Evolutionary conservation across 805 yeast species (phyloP), one percentile per base, ranked within the genome.

Genomic region (Yueomyces sinensis): DNA sequence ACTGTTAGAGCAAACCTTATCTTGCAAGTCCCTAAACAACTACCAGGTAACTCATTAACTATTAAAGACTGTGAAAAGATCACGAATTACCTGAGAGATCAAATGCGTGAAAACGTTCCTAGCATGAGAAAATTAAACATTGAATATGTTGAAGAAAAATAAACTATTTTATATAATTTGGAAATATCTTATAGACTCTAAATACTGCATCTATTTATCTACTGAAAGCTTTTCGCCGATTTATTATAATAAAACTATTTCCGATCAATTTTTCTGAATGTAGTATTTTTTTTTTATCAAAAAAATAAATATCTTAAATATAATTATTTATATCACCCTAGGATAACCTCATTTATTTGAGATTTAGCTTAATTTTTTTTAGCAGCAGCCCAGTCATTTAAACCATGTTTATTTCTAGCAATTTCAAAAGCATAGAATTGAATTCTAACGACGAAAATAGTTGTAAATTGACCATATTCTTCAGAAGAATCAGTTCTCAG

Each of bases 341-440:
- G n/a, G n/a, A n/a, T n/a, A n/a, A n/a, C n/a, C n/a, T n/a, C n/a
- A n/a, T n/a, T n/a, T n/a, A n/a, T n/a, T n/a, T n/a, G n/a, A n/a
- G n/a, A n/a, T n/a, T n/a, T n/a, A n/a, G n/a, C n/a, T n/a, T n/a
- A n/a, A n/a, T n/a, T 20, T 39, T 42, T 39, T 30, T 63, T 55
- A 41, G 62, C 61, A 37, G 56, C 59, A 36, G 75, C 68, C 98
- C 98, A 91, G 62, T 91, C 95, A 62, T 91, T 91, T 50, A 82
- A 68, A 27, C 94, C 94, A 44, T 70, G 70, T 58, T 76, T 82
- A 65, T 91, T 91, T 70, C 98, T 80, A 40, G 83, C 84, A 43
- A 91, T 80, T 66, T 91, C 98, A 52, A 86, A 71, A 37, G 95
- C 95, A 50, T 87, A 82, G 56, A 91, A 91, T 63, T 91, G 97